These are phyloP conservation scores for Phaeosphaeria sp. DNA, from an alignment of 2,329 filamentous ascomycete genomes.

Conservation along the genomic window DNA sequence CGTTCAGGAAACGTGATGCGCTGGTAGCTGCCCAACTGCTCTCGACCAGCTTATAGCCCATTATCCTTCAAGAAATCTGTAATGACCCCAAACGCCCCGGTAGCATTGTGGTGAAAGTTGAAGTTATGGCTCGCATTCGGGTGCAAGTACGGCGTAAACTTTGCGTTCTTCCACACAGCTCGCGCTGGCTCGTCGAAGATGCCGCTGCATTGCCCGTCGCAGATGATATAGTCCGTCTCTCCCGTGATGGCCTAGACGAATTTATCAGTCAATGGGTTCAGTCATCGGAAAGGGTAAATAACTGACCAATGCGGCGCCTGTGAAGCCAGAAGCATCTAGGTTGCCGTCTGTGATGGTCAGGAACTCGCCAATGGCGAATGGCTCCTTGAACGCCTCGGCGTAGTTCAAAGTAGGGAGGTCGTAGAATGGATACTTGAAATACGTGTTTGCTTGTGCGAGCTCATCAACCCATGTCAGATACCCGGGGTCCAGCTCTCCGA, in stretches of 20 bases:
- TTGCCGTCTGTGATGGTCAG: background rate
- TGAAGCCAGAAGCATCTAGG: conserved; percentile 1
- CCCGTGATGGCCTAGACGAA: background rate
- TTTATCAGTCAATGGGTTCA: background rate
- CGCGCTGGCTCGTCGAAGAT: conserved; percentile 1
- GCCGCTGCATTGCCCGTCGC: background rate
- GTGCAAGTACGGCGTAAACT: conserved; percentile 1
- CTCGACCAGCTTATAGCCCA: background rate
- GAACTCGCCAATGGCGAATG: background rate
- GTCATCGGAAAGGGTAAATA: background rate
- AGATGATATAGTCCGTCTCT: background rate
- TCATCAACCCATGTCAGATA: conserved; percentile 29
- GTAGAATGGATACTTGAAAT: conserved; percentile 1
- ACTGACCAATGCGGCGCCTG: background rate
- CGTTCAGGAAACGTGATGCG: too few species aligned
- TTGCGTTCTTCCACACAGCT: background rate
- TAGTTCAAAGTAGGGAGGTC: background rate
- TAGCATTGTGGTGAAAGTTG: conserved; percentile 1
- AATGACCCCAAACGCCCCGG: background rate
- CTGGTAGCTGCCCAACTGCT: too few species aligned
- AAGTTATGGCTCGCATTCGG: conserved; percentile 2
- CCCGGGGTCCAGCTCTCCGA: conserved; percentile 23
- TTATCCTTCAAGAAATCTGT: background rate
- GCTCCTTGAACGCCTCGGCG: background rate
- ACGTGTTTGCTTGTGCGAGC: conserved; percentile 2